Evolutionary conservation across 306 rosid species (phyloP), one percentile per base, ranked within the genome.

Genomic region (Urtica urens): DNA sequence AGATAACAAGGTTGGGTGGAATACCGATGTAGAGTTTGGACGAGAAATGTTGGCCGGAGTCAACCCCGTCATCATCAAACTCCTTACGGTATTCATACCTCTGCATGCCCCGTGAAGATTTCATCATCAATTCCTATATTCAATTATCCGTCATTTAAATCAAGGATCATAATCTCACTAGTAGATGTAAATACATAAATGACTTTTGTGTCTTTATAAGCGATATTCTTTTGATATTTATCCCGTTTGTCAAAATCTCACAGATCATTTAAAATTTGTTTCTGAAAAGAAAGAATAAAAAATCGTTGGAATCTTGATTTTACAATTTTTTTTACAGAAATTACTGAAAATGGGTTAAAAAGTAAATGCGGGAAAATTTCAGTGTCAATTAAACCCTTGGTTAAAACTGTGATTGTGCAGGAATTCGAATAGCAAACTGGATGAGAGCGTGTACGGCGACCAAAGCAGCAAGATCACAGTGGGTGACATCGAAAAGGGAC

Each of bases 21-120:
- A 70, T 71, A 82, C 79, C 18, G 93, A 82, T 65, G 93, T 68
- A 49, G 87, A 82, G 58, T 82, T 82, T 55, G 81, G 73, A 7
- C 59, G 93, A 58, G 87, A 82, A 56, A 78, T 61, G 77, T 53
- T 76, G 47, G 93, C 84, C 13, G 93, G 93, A n/a, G 79, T 76
- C 20, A 73, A 82, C 60, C 93, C 93, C 22, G 57, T 62, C 41
- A 27, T 55, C 46, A 82, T 82, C 48, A 44, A 17, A 38, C 63
- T 65, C 40, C 81, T 87, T 51, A 53, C 68, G 46, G 96, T 87
- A 82, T 38, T 60, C 11, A 3, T 10, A n/a, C 61, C 17, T 42
- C 7, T 49, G 9, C 44, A 31, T 21, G 25, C 4, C 37, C 23
- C 31, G 7, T 31, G 0, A 13, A 4, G 33, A 28, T 28, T 28